A percentile compares a stretch with the other conserved stretches of the same genome.
Evolutionary conservation across 2,329 filamentous ascomycete genomes (phyloP).

Genomic region (Diaporthe vaccinii): DNA sequence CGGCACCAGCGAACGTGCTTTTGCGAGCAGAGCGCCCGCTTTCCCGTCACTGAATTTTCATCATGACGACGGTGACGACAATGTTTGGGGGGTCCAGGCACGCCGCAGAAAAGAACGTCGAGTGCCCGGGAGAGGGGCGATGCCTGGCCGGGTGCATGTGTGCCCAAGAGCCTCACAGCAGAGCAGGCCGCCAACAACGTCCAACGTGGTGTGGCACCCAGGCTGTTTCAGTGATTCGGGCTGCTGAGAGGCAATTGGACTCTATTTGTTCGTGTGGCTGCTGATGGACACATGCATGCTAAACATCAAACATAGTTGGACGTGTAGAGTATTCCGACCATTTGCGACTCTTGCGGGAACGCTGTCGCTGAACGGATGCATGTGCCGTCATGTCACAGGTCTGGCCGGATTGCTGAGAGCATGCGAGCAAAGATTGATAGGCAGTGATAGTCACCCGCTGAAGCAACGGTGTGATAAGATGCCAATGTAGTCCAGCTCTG

Average conservation of each 20-base stretch:
- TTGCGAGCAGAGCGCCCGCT: conserved; percentile 14
- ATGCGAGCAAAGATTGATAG: background rate
- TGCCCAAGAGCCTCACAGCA: conserved; percentile 12
- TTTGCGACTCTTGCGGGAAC: background rate
- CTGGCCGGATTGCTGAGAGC: background rate
- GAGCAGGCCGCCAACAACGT: background rate
- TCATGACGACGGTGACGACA: conserved; percentile 40
- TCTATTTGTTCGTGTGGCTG: background rate
- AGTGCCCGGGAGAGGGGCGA: background rate
- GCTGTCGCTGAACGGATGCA: background rate
- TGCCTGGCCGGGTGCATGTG: background rate
- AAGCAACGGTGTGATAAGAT: conserved; percentile 29
- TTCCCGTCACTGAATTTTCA: conserved; percentile 26
- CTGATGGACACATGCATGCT: background rate
- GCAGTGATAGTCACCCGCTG: conserved; percentile 19
- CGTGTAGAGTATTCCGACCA: background rate
- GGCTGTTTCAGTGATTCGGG: background rate
- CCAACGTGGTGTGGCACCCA: background rate
- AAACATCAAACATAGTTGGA: background rate
- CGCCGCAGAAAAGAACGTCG: no score
- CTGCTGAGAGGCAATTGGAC: background rate
- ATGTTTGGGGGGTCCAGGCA: background rate
- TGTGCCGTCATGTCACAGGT: background rate
- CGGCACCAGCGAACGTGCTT: background rate
- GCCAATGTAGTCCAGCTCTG: background rate